Evolutionary conservation across 2,329 filamentous ascomycete species (phyloP), one percentile per base, ranked within the genome.

Genomic region (Cladophialophora immunda): DNA sequence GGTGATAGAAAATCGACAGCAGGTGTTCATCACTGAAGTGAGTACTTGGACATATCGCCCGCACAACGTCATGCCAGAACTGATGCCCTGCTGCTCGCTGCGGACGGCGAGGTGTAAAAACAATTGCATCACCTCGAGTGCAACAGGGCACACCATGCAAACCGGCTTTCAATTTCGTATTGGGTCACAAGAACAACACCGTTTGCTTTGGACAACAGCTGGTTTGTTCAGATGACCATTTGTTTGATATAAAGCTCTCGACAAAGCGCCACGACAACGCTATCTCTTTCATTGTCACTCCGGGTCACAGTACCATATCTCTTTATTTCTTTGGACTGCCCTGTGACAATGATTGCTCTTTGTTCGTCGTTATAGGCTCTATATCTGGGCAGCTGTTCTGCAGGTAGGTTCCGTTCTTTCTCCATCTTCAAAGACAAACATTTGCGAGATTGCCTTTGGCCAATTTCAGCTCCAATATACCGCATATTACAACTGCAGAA

Each of bases 191-290:
- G n/a, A 59, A 50, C 41, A 15, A 32, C 17, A 7, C 3, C 19
- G 22, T 36, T 61, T 27, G 29, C n/a, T 52, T 30, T n/a, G 13
- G 32, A 60, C 45, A 54, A 61, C 50, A 29, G 30, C 15, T 19
- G 22, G 1, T 38, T 54, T 61, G 58, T 61, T 34, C 32, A 27
- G 7, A 38, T 25, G 58, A 53, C n/a, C 22, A 27, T 5, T 41
- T 15, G 11, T 29, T 17, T 32, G 27, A 38, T 32, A 15, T 36
- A 61, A 53, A 5, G 17, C 30, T 34, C 17, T 29, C 8, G 32
- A 54, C 58, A 61, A 54, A 15, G 30, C 47, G 22, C 11, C 19
- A 36, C 29, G 22, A 52, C 45, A 38, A 34, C 17, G 7, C 27
- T 9, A 55, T 15, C 53, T 34, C 53, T 15, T 32, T 55, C 19